These are phyloP conservation scores for Neoconidiobolus thromboides DNA, from an alignment of 371 early-diverging fungal species.

Conservation along the genomic window DNA sequence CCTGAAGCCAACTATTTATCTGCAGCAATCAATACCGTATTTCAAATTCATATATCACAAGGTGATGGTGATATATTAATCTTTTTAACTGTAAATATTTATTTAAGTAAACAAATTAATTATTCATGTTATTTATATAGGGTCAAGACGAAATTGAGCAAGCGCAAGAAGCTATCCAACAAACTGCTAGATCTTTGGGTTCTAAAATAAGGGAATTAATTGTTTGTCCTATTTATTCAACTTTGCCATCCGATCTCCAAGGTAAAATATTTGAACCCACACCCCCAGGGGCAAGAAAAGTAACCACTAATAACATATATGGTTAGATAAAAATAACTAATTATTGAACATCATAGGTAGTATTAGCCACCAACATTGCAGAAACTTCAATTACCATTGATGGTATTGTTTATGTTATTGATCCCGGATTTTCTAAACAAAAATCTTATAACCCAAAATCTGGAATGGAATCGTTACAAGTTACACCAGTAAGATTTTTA, in stretches of 20 bases:
- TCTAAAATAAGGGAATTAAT: slow-evolving; percentile 80
- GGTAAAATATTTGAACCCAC: slow-evolving; percentile 93
- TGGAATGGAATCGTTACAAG: slow-evolving; percentile 90
- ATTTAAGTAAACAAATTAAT: too few species aligned
- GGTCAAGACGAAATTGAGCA: slow-evolving; percentile 97
- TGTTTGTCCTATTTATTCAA: slow-evolving; percentile 88
- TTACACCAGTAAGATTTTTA: slow-evolving; percentile 29
- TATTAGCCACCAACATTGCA: slow-evolving; percentile 98
- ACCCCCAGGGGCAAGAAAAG: slow-evolving; percentile 79
- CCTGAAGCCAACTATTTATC: slow-evolving; percentile 95
- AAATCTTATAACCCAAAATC: slow-evolving; percentile 84
- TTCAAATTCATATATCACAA: slow-evolving; percentile 89
- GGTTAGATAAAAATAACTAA: background rate
- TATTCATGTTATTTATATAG: too few species aligned
- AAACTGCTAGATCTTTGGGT: slow-evolving; percentile 65
- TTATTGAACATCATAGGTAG: slow-evolving; percentile 27
- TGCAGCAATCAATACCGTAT: slow-evolving; percentile 84
- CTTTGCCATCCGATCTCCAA: slow-evolving; percentile 82
- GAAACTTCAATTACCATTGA: slow-evolving; percentile 99
- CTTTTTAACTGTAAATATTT: slow-evolving; percentile 63
- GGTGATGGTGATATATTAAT: slow-evolving; percentile 88
- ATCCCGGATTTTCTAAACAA: slow-evolving; percentile 92
- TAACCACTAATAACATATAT: slow-evolving; percentile 11
- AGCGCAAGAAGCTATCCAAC: slow-evolving; percentile 62
- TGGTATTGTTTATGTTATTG: slow-evolving; percentile 63